Conservation (phyloP, 2,329 filamentous ascomycete species). For the Diaporthe sp. region DNA sequence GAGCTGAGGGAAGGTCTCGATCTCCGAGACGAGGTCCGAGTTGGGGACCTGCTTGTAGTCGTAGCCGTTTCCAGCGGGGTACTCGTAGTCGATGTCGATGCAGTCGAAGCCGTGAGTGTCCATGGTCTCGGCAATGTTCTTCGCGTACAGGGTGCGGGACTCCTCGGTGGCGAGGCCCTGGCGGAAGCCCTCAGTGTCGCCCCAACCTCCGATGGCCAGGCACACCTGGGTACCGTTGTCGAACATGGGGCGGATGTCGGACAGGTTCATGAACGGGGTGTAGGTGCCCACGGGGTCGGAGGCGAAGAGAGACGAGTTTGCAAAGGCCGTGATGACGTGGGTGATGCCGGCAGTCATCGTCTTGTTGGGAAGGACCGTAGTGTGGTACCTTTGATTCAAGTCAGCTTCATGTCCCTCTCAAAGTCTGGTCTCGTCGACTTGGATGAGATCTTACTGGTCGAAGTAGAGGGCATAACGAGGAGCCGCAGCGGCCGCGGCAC, state of each 20-base stretch:
- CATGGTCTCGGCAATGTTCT: conserved; percentile 68
- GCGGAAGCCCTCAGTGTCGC: conserved; percentile 69
- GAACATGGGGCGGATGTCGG: conserved; percentile 65
- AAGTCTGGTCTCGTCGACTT: too few relatives aligned
- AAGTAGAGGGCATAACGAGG: conserved; percentile 38
- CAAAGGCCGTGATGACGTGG: conserved; percentile 68
- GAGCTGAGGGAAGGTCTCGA: conserved; percentile 72
- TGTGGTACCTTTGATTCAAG: conserved; percentile 31
- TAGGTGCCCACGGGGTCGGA: conserved; percentile 56
- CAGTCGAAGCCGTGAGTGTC: conserved; percentile 70
- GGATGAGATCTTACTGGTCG: conserved; percentile 33
- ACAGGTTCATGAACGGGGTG: conserved; percentile 66
- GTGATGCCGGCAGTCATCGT: conserved; percentile 59
- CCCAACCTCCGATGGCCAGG: conserved; percentile 77
- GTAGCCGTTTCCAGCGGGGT: conserved; percentile 74
- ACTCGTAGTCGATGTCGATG: conserved; percentile 76
- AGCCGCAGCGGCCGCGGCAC: conserved; percentile 4
- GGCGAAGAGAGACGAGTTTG: conserved; percentile 63
- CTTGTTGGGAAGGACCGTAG: conserved; percentile 28
- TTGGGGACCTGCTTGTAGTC: conserved; percentile 78
- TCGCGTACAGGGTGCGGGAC: conserved; percentile 65
- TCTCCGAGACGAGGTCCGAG: conserved; percentile 69
- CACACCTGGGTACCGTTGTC: conserved; percentile 67
- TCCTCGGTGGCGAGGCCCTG: conserved; percentile 60
- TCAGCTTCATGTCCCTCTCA: background rate